Percentiles rank a stretch among this genome's conserved stretches.
These are phyloP conservation scores for Penicillium atrosanguineum DNA, from an alignment of 495 filamentous ascomycete species.

Conservation along the genomic window DNA sequence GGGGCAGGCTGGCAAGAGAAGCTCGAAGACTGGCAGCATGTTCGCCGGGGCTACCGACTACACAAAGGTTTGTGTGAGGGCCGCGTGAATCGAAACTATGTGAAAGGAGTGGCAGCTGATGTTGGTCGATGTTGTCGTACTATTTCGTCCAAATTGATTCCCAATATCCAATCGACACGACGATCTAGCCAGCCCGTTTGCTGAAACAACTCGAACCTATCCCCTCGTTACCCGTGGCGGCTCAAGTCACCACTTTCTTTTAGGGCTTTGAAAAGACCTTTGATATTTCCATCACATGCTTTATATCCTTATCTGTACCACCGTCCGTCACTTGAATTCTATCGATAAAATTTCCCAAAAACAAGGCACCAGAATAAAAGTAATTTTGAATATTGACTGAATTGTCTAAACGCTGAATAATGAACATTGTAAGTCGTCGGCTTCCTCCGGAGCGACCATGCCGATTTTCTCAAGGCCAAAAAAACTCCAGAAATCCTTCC, in stretches of 20 bases:
- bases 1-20: constrained; percentile 45
- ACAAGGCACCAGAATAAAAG: constrained; percentile 2
- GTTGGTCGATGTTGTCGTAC: constrained; percentile 22
- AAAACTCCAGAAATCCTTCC: constrained; percentile 37
- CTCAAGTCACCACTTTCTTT: background rate
- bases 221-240: background rate
- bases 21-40: constrained; percentile 40
- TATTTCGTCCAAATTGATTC: constrained; percentile 14
- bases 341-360: constrained; percentile 8
- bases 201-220: background rate
- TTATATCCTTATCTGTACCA: constrained; percentile 15
- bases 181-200: background rate
- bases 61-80: constrained; percentile 36
- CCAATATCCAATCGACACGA: background rate
- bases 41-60: constrained; percentile 36
- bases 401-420: constrained; percentile 30
- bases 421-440: constrained; percentile 28
- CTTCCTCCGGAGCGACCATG: constrained; percentile 12
- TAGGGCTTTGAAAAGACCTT: background rate
- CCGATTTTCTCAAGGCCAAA: constrained; percentile 34
- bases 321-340: constrained; percentile 2
- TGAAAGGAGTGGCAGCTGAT: constrained; percentile 28
- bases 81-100: constrained; percentile 32
- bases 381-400: constrained; percentile 15
- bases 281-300: constrained; percentile 4